Percentiles rank a stretch among this genome's conserved stretches.
These are phyloP conservation scores for Mycena vitilis DNA, from an alignment of 768 basidiomycete genomes.

Conservation along the genomic window DNA sequence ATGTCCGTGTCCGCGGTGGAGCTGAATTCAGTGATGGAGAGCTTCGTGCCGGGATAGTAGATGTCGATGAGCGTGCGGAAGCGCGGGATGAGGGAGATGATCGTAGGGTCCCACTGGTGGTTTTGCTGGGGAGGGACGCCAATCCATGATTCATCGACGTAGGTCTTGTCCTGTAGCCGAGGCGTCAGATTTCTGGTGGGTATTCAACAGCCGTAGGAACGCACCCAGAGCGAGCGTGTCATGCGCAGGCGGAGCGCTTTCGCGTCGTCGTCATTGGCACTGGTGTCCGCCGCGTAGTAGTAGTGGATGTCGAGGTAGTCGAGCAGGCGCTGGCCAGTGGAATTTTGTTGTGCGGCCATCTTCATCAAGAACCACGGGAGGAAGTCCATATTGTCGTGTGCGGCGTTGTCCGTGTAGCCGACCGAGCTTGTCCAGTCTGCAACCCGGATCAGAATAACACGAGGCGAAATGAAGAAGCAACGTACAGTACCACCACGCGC, in stretches of 20 bases:
- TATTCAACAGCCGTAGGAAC: too few species aligned
- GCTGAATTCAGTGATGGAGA: slow-evolving; percentile 66
- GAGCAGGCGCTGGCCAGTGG: slow-evolving; percentile 55
- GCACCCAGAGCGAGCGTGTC: slow-evolving; percentile 64
- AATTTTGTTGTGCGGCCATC: slow-evolving; percentile 54
- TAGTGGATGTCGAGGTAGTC: slow-evolving; percentile 70
- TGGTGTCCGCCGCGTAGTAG: slow-evolving; percentile 65
- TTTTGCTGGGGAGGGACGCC: slow-evolving; percentile 53
- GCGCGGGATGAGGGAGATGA: slow-evolving; percentile 61
- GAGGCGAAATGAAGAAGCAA: background rate
- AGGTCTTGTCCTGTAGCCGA: slow-evolving; percentile 52
- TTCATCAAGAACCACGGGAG: slow-evolving; percentile 66
- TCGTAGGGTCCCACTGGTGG: slow-evolving; percentile 58
- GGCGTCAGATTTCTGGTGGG: background rate
- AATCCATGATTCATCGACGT: slow-evolving; percentile 68
- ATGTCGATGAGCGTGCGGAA: slow-evolving; percentile 60
- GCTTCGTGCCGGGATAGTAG: slow-evolving; percentile 66
- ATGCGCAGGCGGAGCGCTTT: slow-evolving; percentile 62
- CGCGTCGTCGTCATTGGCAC: slow-evolving; percentile 62
- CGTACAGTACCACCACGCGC: slow-evolving; percentile 23
- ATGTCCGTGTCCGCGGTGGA: slow-evolving; percentile 62
- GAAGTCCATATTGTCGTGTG: slow-evolving; percentile 65
- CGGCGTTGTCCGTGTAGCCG: slow-evolving; percentile 61
- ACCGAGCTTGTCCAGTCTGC: slow-evolving; percentile 65
- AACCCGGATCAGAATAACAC: background rate